Evolutionary conservation across 768 basidiomycete genomes (phyloP).

Genomic region (Phylloporus scabripes): DNA sequence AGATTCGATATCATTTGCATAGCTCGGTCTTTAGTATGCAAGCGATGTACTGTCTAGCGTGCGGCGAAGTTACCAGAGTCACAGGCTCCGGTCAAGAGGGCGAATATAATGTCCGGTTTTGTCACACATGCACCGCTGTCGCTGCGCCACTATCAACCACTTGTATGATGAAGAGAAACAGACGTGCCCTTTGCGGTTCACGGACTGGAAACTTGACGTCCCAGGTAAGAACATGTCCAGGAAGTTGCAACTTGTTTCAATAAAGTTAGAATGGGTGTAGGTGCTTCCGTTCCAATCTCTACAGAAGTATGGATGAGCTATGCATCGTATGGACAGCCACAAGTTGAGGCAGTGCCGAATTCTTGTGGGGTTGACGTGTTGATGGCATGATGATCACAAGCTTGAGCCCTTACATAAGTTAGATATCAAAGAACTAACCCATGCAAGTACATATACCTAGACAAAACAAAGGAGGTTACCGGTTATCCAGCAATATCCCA

Average conservation of each 20-base stretch:
- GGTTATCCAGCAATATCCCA: neutral
- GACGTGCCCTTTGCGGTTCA: neutral
- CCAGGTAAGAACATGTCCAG: neutral
- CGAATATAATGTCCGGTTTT: neutral
- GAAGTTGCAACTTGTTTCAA: neutral
- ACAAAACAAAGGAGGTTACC: neutral
- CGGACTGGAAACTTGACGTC: neutral
- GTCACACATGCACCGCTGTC: neutral
- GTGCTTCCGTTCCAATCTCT: no score
- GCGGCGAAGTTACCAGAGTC: no score
- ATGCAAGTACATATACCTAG: no score
- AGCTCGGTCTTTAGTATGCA: neutral
- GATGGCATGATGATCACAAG: neutral
- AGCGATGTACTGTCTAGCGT: constrained; percentile 8
- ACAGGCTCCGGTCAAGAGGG: neutral
- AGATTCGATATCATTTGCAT: neutral
- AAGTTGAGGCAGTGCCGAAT: neutral
- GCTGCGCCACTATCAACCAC: neutral
- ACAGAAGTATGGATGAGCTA: no score
- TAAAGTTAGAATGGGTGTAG: neutral
- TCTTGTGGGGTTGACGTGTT: neutral
- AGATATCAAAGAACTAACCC: no score
- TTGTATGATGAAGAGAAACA: neutral
- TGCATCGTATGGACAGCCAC: no score
- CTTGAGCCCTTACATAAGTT: neutral